Evolutionary conservation across 2,329 filamentous ascomycete species (phyloP).

Genomic region (Leptographium radiaticola): DNA sequence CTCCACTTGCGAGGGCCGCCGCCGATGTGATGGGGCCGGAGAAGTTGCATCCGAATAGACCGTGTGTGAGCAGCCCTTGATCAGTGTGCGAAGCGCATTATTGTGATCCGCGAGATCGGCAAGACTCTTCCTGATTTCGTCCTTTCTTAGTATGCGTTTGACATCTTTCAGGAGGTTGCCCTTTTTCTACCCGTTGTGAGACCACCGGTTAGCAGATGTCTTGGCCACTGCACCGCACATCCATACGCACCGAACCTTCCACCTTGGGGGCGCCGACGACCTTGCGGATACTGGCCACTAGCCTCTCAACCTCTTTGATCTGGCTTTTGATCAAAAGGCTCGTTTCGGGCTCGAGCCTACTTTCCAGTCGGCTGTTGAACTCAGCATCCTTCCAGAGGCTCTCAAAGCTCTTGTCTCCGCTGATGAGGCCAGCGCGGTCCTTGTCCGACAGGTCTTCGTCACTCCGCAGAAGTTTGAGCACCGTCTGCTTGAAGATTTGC

Average conservation of each 20-base stretch:
- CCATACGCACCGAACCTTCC: not conserved
- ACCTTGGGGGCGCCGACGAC: constrained; percentile 1
- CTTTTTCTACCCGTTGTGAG: constrained; percentile 1
- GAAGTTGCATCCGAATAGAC: constrained; percentile 5
- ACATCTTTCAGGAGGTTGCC: constrained; percentile 1
- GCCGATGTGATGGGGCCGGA: not conserved
- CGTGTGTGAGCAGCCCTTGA: constrained; percentile 8
- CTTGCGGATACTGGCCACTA: constrained; percentile 2
- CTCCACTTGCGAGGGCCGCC: constrained; percentile 1
- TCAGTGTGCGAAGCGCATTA: constrained; percentile 1
- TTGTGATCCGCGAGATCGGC: constrained; percentile 5
- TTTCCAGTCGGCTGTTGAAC: constrained; percentile 8
- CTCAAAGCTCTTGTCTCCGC: constrained; percentile 6
- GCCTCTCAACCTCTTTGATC: constrained; percentile 5
- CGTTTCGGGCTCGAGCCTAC: constrained; percentile 7
- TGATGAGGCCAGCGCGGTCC: constrained; percentile 8
- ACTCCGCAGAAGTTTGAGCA: constrained; percentile 8
- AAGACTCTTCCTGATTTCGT: constrained; percentile 5
- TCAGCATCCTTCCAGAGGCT: constrained; percentile 9
- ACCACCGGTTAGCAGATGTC: not conserved
- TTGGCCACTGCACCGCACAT: not conserved
- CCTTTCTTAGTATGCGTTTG: constrained; percentile 6
- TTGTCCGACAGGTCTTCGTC: constrained; percentile 9
- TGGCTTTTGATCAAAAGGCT: constrained; percentile 7
- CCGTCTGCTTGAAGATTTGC: constrained; percentile 10